Evolutionary conservation across 208 protist genomes (phyloP), one percentile per base, ranked within the genome.

Genomic region (Vickermania ingenoplastis): DNA sequence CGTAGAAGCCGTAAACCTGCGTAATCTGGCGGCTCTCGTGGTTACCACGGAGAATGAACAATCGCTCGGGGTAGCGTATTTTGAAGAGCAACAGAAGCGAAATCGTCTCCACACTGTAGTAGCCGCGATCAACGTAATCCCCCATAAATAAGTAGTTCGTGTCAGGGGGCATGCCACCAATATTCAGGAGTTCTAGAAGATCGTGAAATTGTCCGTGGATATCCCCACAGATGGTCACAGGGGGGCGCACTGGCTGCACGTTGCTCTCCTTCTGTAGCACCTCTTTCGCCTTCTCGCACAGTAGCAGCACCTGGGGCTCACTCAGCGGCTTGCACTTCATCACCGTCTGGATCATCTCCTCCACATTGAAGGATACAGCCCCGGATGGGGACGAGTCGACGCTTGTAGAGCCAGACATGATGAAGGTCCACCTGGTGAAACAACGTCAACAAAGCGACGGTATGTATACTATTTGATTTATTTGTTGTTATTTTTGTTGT

Each of bases 1-100:
- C 97, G 72, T 99, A 99, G 73, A 99, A 99, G 27, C 98, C 98
- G 77, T 99, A 99, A 17, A 98, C 97, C 71, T 98, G 96, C 54
- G 97, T 99, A 57, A 99, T 98, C 61, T 99, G 96, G 1, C 97
- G 79, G 0, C 89, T 97, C 69, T 99, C 98, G 72, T 99, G 98
- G 71, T 99, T 99, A 53, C 98, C 98, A 62, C 98, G 86, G 3
- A 99, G 78, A 14, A 99, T 77, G 69, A 96, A 95, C 30, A 99
- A 79, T 1, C 97, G 77, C 57, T 96, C 83, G 3, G 96, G 96
- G 66, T 98, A 99, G 41, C 95, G 88, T 17, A 98, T 85, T 67
- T 99, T 99, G 51, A 98, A 91, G 7, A 96, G 65, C 3, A 98
- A 54, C 24, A 99, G 71, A 51, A 98, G 67, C 31, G 88, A 94